Conservation (phyloP, 75 land plant genomes). For the Pinus albicaulis region DNA sequence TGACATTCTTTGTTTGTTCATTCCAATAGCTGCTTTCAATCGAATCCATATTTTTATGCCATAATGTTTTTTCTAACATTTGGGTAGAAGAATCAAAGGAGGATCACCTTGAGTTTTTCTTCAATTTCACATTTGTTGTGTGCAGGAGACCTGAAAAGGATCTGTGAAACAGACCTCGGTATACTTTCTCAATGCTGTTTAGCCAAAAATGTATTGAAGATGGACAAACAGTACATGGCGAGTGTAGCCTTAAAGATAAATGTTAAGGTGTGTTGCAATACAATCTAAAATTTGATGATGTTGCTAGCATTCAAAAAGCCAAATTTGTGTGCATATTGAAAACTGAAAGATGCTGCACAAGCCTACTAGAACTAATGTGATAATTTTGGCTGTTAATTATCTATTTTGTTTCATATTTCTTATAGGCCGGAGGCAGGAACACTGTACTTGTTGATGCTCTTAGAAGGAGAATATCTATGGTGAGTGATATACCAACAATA, state of each 20-base stretch:
- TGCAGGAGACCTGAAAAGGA: conserved; percentile 84
- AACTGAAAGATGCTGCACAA: neutral
- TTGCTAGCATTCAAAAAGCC: neutral
- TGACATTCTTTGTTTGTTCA: neutral
- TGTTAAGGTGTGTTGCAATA: conserved; percentile 59
- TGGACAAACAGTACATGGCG: conserved; percentile 85
- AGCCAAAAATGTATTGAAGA: conserved; percentile 78
- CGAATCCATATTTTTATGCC: conserved; percentile 6
- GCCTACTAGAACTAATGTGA: neutral
- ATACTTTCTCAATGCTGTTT: conserved; percentile 90
- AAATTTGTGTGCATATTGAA: neutral
- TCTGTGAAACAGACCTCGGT: conserved; percentile 93
- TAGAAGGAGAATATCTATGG: conserved; percentile 68
- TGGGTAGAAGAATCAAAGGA: neutral
- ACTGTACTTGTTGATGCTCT: conserved; percentile 87
- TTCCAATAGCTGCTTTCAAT: neutral
- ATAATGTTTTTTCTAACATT: conserved; percentile 5
- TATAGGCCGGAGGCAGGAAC: conserved; percentile 84
- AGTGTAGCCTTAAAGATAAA: conserved; percentile 94
- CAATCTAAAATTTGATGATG: neutral
- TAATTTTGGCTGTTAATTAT: neutral
- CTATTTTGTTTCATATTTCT: neutral
- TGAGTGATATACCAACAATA: conserved; percentile 85
- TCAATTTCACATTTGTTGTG: neutral
- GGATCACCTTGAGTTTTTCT: neutral